A percentile compares a stretch with the other conserved stretches of the same genome.
phyloP scores from a whole-genome alignment of 1,284 basidiomycete species.

The Gymnopus androsaceus region DNA sequence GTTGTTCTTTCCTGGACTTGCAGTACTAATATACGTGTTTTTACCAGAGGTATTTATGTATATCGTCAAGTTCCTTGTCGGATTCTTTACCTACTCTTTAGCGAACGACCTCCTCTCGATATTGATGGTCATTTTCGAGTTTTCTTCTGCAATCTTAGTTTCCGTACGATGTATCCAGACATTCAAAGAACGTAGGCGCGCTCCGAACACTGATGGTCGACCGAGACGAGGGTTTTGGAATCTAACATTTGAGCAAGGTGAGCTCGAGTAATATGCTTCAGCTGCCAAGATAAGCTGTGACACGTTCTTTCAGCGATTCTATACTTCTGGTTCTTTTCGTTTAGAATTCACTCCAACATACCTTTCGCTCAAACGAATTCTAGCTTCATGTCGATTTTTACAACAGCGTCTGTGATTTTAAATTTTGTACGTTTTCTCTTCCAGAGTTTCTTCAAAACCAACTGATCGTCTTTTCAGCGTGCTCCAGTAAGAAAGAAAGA shows the following conservation, averaged over 20 bases:
- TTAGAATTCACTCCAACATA: background rate
- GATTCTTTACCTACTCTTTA: background rate
- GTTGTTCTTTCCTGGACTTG: background rate
- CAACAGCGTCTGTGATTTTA: slow-evolving; percentile 28
- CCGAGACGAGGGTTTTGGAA: slow-evolving; percentile 16
- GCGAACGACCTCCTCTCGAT: slow-evolving; percentile 30
- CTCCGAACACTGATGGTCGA: background rate
- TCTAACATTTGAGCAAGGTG: slow-evolving; percentile 25
- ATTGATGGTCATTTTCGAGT: slow-evolving; percentile 32
- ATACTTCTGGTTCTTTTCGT: slow-evolving; percentile 27
- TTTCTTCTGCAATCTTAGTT: slow-evolving; percentile 26
- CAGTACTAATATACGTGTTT: background rate
- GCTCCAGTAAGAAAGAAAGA: background rate
- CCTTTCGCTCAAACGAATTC: background rate
- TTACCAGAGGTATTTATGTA: background rate
- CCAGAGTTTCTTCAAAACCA: background rate
- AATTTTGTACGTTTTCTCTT: slow-evolving; percentile 30
- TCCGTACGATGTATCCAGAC: slow-evolving; percentile 27
- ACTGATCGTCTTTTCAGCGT: background rate
- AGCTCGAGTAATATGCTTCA: background rate
- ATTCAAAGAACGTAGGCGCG: slow-evolving; percentile 17
- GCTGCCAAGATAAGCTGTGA: too few species aligned
- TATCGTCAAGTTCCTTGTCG: background rate
- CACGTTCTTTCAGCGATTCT: slow-evolving; percentile 22
- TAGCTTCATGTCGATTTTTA: slow-evolving; percentile 31